Evolutionary conservation across 2,329 filamentous ascomycete genomes (phyloP).

Genomic region (Neocatenulostroma microsporum): DNA sequence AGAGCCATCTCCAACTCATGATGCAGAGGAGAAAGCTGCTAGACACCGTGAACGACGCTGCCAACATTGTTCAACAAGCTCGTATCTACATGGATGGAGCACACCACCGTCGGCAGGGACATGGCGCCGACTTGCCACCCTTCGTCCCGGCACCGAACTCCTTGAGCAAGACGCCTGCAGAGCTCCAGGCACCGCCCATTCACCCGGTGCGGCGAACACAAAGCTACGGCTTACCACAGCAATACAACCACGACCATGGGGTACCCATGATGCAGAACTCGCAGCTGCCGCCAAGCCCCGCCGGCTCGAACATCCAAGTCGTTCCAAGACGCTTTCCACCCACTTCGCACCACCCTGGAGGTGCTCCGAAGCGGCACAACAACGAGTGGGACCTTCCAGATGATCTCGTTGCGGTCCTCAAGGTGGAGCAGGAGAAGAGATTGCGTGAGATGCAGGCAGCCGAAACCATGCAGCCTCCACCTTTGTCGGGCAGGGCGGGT

Average conservation of each 20-base stretch:
- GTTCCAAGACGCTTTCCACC: neutral
- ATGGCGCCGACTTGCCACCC: neutral
- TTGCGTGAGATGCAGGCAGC: neutral
- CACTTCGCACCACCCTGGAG: too few relatives aligned
- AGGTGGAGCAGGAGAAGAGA: too few relatives aligned
- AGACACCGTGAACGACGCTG: neutral
- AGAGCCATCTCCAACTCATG: neutral
- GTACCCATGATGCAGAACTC: neutral
- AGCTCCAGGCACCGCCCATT: neutral
- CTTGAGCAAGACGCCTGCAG: conserved; percentile 1
- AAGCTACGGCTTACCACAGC: too few relatives aligned
- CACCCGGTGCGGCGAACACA: neutral
- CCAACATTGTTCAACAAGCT: conserved; percentile 1
- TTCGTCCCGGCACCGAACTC: neutral
- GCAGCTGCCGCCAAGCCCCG: neutral
- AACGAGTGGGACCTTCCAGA: too few relatives aligned
- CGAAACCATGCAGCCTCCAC: conserved; percentile 1
- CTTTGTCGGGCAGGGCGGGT: neutral
- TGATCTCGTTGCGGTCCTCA: too few relatives aligned
- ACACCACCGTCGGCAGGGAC: neutral
- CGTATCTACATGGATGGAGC: neutral
- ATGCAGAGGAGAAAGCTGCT: neutral
- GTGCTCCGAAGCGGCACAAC: neutral
- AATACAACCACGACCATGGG: too few relatives aligned
- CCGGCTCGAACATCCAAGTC: neutral